A percentile compares a stretch with the other conserved stretches of the same genome.
Conservation (phyloP, 345 rosid genomes). For the Stellera chamaejasme region DNA sequence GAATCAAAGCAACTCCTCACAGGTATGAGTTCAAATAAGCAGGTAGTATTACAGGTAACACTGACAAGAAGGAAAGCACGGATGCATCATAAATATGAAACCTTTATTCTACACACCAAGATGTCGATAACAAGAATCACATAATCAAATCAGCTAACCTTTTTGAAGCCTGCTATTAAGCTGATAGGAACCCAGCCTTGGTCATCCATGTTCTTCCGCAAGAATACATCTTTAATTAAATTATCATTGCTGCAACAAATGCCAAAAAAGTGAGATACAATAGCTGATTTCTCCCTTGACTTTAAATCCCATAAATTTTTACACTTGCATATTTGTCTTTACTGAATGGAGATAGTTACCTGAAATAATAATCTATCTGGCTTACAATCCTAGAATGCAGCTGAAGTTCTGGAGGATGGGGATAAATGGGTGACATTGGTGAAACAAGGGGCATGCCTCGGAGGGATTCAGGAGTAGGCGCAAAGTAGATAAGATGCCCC, state of each 20-base stretch:
- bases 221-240: slow-evolving; percentile 61
- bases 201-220: slow-evolving; percentile 82
- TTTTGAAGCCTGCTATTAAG: slow-evolving; percentile 71
- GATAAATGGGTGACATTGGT: slow-evolving; percentile 33
- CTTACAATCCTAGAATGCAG: slow-evolving; percentile 44
- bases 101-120: not conserved
- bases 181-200: slow-evolving; percentile 75
- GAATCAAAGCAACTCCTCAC: no score
- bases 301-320: not conserved
- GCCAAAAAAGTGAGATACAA: slow-evolving; percentile 8
- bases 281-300: slow-evolving; percentile 15
- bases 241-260: slow-evolving; percentile 65
- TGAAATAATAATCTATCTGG: slow-evolving; percentile 87
- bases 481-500: slow-evolving; percentile 36
- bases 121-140: slow-evolving; percentile 2
- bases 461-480: slow-evolving; percentile 32
- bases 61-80: no score
- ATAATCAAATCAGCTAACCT: slow-evolving; percentile 21
- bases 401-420: slow-evolving; percentile 35
- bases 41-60: no score
- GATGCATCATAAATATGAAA: no score
- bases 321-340: not conserved
- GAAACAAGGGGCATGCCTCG: slow-evolving; percentile 42
- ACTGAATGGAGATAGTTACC: slow-evolving; percentile 31
- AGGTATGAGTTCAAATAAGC: no score